phyloP scores from a whole-genome alignment of 805 yeast species.

The Kregervanrija delftensis region DNA sequence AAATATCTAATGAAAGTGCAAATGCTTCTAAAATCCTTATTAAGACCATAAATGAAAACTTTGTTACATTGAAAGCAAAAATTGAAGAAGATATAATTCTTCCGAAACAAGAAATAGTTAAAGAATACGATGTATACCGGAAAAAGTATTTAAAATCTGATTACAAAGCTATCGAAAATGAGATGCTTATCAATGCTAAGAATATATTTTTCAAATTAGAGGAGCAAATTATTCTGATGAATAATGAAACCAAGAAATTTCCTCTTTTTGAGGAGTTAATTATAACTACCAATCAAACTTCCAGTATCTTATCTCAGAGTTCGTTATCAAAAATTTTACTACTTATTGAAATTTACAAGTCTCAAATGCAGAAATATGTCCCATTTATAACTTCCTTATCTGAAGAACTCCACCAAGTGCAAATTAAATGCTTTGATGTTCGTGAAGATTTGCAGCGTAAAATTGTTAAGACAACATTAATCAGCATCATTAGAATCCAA shows the following conservation, averaged over 20 bases:
- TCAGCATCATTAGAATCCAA: conserved; percentile 32
- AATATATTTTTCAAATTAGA: conserved; percentile 18
- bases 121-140: conserved; percentile 35
- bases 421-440: conserved; percentile 30
- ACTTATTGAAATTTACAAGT: conserved; percentile 16
- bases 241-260: conserved; percentile 15
- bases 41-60: conserved; percentile 13
- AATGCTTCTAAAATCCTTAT: conserved; percentile 19
- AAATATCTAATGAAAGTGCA: conserved; percentile 27
- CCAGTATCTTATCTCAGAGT: conserved; percentile 19
- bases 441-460: conserved; percentile 26
- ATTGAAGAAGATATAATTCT: conserved; percentile 32
- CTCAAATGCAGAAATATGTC: conserved; percentile 17
- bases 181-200: conserved; percentile 15
- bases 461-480: conserved; percentile 28
- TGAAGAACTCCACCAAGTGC: conserved; percentile 28
- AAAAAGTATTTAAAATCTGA: conserved; percentile 26
- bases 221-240: conserved; percentile 15
- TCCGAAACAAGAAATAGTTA: conserved; percentile 32
- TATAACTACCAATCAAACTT: conserved; percentile 21
- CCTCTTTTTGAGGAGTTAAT: conserved; percentile 27
- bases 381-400: conserved; percentile 31
- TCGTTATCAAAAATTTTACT: conserved; percentile 19
- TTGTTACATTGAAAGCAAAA: conserved; percentile 25
- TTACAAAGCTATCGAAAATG: conserved; percentile 8